These are phyloP conservation scores for Helichrysum umbraculigerum DNA, from an alignment of 129 eudicot genomes.

Conservation along the genomic window DNA sequence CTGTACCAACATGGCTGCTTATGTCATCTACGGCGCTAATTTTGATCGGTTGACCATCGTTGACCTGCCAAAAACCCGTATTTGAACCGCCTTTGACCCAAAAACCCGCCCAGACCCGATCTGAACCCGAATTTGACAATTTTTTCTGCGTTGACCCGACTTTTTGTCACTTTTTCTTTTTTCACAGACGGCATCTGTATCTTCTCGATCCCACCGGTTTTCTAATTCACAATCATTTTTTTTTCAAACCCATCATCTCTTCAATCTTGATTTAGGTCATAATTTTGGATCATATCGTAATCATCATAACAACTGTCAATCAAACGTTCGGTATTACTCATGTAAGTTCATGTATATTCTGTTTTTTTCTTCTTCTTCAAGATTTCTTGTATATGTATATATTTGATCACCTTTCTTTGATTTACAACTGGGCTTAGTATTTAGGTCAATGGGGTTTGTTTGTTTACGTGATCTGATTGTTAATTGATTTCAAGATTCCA, in stretches of 20 bases:
- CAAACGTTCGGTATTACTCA: constrained; percentile 27
- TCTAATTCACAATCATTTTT: constrained; percentile 8
- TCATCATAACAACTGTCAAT: constrained; percentile 22
- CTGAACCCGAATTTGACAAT: too few relatives aligned
- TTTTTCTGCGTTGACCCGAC: not conserved
- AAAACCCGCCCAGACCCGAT: too few relatives aligned
- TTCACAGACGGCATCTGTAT: constrained; percentile 2
- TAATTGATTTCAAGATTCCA: constrained; percentile 26
- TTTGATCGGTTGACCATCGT: too few relatives aligned
- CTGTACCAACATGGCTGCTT: too few relatives aligned
- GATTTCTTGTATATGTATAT: not conserved
- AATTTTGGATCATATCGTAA: constrained; percentile 26
- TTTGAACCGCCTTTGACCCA: too few relatives aligned
- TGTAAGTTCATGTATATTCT: constrained; percentile 26
- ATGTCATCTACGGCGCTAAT: too few relatives aligned
- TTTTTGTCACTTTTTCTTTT: constrained; percentile 19
- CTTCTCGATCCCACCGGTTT: constrained; percentile 32
- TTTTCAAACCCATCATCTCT: constrained; percentile 15
- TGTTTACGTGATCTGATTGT: constrained; percentile 23
- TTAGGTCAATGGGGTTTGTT: constrained; percentile 11
- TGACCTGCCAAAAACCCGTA: too few relatives aligned
- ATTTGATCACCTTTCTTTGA: constrained; percentile 14
- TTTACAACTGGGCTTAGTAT: constrained; percentile 1
- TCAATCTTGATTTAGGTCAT: constrained; percentile 30
- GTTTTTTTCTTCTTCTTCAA: not conserved